A percentile compares a stretch with the other conserved stretches of the same genome.
Conservation (phyloP, 2,329 filamentous ascomycete genomes). For the Diaporthe caulivora region DNA sequence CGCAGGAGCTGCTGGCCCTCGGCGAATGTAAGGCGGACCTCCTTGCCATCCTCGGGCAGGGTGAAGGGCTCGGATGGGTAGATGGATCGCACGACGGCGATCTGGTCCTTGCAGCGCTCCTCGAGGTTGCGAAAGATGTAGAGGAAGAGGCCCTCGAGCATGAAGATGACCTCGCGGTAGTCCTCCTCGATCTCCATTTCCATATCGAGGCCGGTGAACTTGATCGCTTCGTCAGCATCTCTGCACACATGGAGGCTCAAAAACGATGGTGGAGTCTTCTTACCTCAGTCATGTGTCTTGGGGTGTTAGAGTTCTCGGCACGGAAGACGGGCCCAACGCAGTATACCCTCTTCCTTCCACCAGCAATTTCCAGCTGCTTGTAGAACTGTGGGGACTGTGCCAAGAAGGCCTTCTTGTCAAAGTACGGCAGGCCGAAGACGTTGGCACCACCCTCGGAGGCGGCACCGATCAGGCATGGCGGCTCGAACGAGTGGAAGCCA, state of each 20-base stretch:
- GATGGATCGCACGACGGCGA: constrained; percentile 77
- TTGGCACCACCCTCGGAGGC: constrained; percentile 94
- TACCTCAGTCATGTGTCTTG: constrained; percentile 84
- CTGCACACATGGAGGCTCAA: background rate
- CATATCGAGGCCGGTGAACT: constrained; percentile 88
- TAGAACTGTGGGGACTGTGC: constrained; percentile 88
- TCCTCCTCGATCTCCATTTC: constrained; percentile 88
- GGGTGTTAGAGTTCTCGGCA: constrained; percentile 88
- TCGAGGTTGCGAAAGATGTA: constrained; percentile 83
- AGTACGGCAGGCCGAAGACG: constrained; percentile 92
- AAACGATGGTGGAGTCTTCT: constrained; percentile 29
- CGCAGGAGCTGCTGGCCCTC: constrained; percentile 84
- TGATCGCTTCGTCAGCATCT: constrained; percentile 11
- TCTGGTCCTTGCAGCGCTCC: constrained; percentile 76
- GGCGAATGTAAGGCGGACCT: constrained; percentile 81
- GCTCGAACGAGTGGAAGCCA: constrained; percentile 87
- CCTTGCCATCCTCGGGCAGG: constrained; percentile 79
- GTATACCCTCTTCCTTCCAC: constrained; percentile 81
- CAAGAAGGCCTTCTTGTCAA: constrained; percentile 83
- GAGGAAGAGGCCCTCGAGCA: constrained; percentile 81
- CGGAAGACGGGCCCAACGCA: constrained; percentile 86
- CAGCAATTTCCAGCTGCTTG: constrained; percentile 88
- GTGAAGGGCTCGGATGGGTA: constrained; percentile 85
- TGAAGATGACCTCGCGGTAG: constrained; percentile 80
- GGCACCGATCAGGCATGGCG: constrained; percentile 88